Evolutionary conservation across 495 filamentous ascomycete genomes (phyloP).

Genomic region (Hypoxylon lienhwacheense): DNA sequence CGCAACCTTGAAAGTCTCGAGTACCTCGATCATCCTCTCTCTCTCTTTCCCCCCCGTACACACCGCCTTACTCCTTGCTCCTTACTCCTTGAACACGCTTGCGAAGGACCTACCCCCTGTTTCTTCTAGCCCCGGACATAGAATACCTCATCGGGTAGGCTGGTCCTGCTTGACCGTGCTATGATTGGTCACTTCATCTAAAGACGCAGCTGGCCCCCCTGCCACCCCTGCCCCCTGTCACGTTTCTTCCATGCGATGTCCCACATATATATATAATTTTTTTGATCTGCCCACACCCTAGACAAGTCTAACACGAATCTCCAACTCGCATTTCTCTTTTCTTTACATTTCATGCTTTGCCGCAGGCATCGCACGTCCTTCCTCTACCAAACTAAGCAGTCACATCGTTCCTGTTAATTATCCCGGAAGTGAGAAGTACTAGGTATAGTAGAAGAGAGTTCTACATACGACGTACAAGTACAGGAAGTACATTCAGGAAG

Average conservation of each 20-base stretch:
- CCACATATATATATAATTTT: no score
- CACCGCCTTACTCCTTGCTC: conserved; percentile 38
- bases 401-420: conserved; percentile 37
- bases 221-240: conserved; percentile 40
- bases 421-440: no score
- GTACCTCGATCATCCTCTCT: conserved; percentile 30
- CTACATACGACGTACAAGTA: conserved; percentile 14
- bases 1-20: conserved; percentile 27
- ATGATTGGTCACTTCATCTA: conserved; percentile 55
- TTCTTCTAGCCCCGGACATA: conserved; percentile 47
- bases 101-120: conserved; percentile 32
- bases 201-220: conserved; percentile 43
- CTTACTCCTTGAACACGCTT: conserved; percentile 33
- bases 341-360: conserved; percentile 38
- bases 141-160: conserved; percentile 50
- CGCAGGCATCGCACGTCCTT: conserved; percentile 38
- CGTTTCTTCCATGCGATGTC: conserved; percentile 51
- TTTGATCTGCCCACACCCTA: conserved; percentile 48
- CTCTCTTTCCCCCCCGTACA: conserved; percentile 35
- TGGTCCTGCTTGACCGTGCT: conserved; percentile 37
- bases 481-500: not conserved
- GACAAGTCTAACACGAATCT: conserved; percentile 37
- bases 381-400: conserved; percentile 37
- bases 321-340: conserved; percentile 31
- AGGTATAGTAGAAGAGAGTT: conserved; percentile 31